These are phyloP conservation scores for Earliella scabrosa DNA, from an alignment of 1,284 basidiomycete genomes.

Conservation along the genomic window DNA sequence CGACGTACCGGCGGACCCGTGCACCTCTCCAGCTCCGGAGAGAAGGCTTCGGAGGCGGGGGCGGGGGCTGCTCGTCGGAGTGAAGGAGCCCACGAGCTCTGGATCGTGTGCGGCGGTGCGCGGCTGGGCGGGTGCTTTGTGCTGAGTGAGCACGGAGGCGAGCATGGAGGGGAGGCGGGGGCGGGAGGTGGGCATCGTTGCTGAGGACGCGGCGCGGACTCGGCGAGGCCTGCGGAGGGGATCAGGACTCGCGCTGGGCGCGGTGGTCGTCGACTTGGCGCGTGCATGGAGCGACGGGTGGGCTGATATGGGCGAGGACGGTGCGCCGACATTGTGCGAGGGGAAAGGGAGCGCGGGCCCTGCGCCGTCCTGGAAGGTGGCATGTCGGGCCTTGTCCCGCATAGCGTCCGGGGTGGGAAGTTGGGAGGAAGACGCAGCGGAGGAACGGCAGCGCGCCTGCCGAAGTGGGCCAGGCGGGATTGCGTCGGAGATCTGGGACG, in stretches of 20 bases:
- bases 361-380: background rate
- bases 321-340: background rate
- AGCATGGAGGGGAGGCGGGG: slow-evolving; percentile 24
- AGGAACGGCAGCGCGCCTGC: background rate
- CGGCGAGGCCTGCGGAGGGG: background rate
- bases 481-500: slow-evolving; percentile 11
- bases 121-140: slow-evolving; percentile 20
- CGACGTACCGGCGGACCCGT: slow-evolving; percentile 6
- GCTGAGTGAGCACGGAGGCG: slow-evolving; percentile 20
- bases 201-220: slow-evolving; percentile 18
- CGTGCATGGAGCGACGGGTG: slow-evolving; percentile 13
- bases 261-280: slow-evolving; percentile 18
- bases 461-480: background rate
- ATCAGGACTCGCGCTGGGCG: slow-evolving; percentile 3
- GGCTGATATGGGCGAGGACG: background rate
- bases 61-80: slow-evolving; percentile 33
- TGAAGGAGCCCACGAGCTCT: slow-evolving; percentile 34
- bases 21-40: background rate
- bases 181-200: slow-evolving; percentile 1
- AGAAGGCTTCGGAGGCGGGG: slow-evolving; percentile 30
- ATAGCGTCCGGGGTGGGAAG: slow-evolving; percentile 3
- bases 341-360: slow-evolving; percentile 1
- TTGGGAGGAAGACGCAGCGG: slow-evolving; percentile 5
- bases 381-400: slow-evolving; percentile 14
- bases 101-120: slow-evolving; percentile 19